These are phyloP conservation scores for Takakia lepidozioides DNA, from an alignment of 225 moss, liverwort and hornwort species.

Conservation along the genomic window DNA sequence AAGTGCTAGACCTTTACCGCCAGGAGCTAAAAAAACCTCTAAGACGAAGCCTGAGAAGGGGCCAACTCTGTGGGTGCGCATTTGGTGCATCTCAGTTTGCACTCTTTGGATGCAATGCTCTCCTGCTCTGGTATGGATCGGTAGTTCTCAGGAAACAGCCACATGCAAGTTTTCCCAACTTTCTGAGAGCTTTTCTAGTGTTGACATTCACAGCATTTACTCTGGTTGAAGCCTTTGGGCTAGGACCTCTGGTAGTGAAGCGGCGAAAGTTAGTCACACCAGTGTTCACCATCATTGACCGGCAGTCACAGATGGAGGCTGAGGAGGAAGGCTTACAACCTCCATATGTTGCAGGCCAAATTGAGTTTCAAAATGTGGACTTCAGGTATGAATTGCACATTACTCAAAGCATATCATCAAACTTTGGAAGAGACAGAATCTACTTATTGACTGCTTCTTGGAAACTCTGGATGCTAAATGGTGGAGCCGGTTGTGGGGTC, in stretches of 20 bases:
- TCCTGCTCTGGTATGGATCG: slow-evolving; percentile 46
- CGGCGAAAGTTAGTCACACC: slow-evolving; percentile 48
- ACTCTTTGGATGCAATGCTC: slow-evolving; percentile 57
- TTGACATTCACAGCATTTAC: slow-evolving; percentile 58
- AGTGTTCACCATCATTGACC: slow-evolving; percentile 57
- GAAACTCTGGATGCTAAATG: too few species aligned
- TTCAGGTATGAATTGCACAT: slow-evolving; percentile 39
- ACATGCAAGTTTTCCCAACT: slow-evolving; percentile 31
- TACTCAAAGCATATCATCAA: too few species aligned
- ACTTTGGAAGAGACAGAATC: too few species aligned
- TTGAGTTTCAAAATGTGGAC: slow-evolving; percentile 55
- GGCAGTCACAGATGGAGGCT: slow-evolving; percentile 31
- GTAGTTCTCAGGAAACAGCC: slow-evolving; percentile 29
- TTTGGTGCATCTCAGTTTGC: slow-evolving; percentile 61
- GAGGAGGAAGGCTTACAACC: slow-evolving; percentile 59
- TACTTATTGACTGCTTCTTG: neutral
- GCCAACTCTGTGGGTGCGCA: slow-evolving; percentile 44
- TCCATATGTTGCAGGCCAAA: slow-evolving; percentile 46
- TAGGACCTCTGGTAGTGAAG: slow-evolving; percentile 57
- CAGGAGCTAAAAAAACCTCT: slow-evolving; percentile 48
- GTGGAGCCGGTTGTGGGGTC: too few species aligned
- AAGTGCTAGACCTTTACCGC: slow-evolving; percentile 50
- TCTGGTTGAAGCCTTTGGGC: slow-evolving; percentile 54
- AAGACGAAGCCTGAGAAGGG: slow-evolving; percentile 42
- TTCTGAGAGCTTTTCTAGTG: slow-evolving; percentile 53